Base-by-base conservation (phyloP, 768 basidiomycete species). In the Russula sp. region DNA sequence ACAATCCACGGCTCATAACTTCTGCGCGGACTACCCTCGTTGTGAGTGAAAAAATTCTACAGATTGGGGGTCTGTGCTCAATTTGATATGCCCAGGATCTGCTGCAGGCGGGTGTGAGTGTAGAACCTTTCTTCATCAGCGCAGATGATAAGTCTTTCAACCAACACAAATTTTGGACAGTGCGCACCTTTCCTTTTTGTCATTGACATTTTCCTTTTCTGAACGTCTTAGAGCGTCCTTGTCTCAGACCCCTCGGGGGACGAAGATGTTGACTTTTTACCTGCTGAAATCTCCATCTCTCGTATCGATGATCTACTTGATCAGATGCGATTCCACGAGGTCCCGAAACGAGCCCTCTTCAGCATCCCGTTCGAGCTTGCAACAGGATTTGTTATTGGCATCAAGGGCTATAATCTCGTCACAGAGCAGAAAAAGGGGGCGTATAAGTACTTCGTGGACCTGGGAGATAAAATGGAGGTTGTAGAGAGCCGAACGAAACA, bases 61-160 rank as follows among this genome's bases (percentile, higher is more conserved):
- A 40, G 55, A 56, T 42, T 51, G 52, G 32, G 18, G 13, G 24
- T 10, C n/a, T 40, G 18, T 59, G 34, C 30, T 58, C 13, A 51
- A 16, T 28, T 18, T 9, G 44, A 24, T 48, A 20, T 59, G 14
- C 18, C 7, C 61, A 95, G 93, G 94, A 97, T 72, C 78, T 96
- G 57, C 80, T 81, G 11, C 89, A 92, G 76, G 81, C 87, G 5
- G 91, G 93, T 0, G 86, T 88, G 22, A 81, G 81, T 7, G 79
- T 97, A 48, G 90, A 93, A 66, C 92, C 94, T 0, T 97, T 96
- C 76, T 95, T 97, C 76, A 92, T 98, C 59, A 84, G 84, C 59
- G 84, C 83, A 0, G 74, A 80, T 4, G 82, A 84, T 5, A 85
- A 83, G 50, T 78, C 81, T 0, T 98, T 97, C 65, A 84, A 91